A percentile compares a stretch with the other conserved stretches of the same genome.
Conservation (phyloP, 2,329 filamentous ascomycete genomes). For the Calonectria naviculata region DNA sequence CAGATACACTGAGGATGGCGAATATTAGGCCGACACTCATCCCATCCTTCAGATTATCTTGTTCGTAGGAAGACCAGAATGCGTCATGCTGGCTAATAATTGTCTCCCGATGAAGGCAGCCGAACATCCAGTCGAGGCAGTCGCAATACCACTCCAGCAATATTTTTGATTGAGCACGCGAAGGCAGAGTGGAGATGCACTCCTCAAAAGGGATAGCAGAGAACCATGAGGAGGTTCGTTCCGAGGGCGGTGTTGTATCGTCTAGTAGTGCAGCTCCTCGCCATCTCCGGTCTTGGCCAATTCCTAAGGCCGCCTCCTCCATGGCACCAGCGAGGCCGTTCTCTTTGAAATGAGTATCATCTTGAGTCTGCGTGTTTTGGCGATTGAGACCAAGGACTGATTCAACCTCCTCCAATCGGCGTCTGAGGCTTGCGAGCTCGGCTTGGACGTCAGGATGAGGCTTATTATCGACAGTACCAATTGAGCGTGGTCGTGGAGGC, state of each 20-base stretch:
- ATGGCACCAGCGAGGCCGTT: not conserved
- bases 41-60: not conserved
- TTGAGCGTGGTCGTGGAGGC: not conserved
- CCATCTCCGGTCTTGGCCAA: not conserved
- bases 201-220: not conserved
- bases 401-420: constrained; percentile 1
- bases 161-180: not conserved
- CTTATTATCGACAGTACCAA: not conserved
- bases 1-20: not conserved
- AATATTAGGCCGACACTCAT: not conserved
- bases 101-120: not conserved
- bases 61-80: not conserved
- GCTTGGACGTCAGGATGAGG: not conserved
- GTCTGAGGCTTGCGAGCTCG: not conserved
- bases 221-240: not conserved
- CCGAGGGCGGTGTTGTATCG: not conserved
- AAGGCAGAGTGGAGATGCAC: not conserved
- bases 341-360: not conserved
- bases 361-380: not conserved
- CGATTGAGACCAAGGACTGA: not conserved
- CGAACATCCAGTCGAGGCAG: not conserved
- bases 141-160: not conserved
- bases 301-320: not conserved
- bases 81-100: not conserved
- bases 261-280: not conserved